Evolutionary conservation across 768 basidiomycete species (phyloP), one percentile per base, ranked within the genome.

Genomic region (Psilocybe cubensis): DNA sequence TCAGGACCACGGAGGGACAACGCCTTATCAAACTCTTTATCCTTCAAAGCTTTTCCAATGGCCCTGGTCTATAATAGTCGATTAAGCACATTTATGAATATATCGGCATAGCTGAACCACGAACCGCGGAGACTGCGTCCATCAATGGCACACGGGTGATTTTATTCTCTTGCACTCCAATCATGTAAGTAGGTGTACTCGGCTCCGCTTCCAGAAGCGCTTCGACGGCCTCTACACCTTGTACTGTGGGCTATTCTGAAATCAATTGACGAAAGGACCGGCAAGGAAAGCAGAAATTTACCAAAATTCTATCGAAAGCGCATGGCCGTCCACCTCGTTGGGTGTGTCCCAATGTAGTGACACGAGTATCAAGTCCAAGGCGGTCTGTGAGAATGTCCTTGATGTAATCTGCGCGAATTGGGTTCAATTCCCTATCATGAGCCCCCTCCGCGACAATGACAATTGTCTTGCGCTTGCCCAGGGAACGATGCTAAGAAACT

Each of bases 401-500:
- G 73, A 99, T 87, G 68, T 95, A 86, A 27, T 93, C 92, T 17
- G 94, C 88, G 42, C 82, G 87, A 69, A 99, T 98, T n/a, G 94
- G 94, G 25, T 96, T 87, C 44, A 98, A 83, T 65, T 91, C 79
- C 47, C 80, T 76, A 71, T 98, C 96, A 46, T 91, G 86, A 9
- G 97, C 96, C 21, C 97, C 97, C 75, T 99, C 97, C 1, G 97
- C 96, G 40, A 98, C 90, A 61, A 99, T 97, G 56, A 99, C 94
- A 62, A 99, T 97, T 1, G 96, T 98, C 77, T 96, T 98, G 64
- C 97, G 88, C 77, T 98, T 98, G 31, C 97, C 97, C 21, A 90
- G 76, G 62, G 83, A 77, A 56, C 97, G 91, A 72, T 98, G 96
- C 94, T 98, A 42, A 42, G 56, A 51, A 41, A 10, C 17, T 21